Evolutionary conservation across 2,329 filamentous ascomycete genomes (phyloP), one percentile per base, ranked within the genome.

Genomic region (Cercospora brassicicola): DNA sequence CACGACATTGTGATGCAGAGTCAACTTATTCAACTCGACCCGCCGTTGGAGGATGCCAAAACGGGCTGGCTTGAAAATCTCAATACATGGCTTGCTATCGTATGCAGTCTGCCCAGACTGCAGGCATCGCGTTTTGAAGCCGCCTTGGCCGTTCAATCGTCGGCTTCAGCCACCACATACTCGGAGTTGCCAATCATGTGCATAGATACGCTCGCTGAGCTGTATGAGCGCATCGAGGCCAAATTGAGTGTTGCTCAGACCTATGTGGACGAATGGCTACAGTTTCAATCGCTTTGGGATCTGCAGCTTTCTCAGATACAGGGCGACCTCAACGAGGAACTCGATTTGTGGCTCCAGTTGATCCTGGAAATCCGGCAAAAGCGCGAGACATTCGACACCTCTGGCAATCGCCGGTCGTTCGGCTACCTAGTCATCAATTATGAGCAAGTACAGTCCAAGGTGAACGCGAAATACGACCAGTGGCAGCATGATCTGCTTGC

Each of bases 381-480:
- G 51, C 90, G 95, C 62, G 91, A 93, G 51, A 99, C 96, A 0
- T 99, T 99, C 75, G 95, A 99, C 77, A 99, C 94, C 1, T 96
- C 94, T 8, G 95, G 97, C 78, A 92, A 96, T 72, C 95, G 91
- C 79, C 91, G 92, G 45, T 91, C 91, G 0, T 99, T 99, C 78
- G 95, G 95, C 4, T 94, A 96, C 79, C 89, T 98, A 64, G 93
- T 91, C 3, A 93, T 99, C 76, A 94, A 99, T 79, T 99, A 99
- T 76, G 95, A 98, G 75, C 96, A 99, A 80, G 95, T 99, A 0
- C 96, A 99, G 80, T 93, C 94, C 66, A 97, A 97, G 81, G 95
- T 99, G 79, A 99, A 98, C 76, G 93, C 93, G 75, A 99, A 98
- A 79, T 99, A 99, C 78, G 96, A 99, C 78, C 94, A 98, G 79